Evolutionary conservation across 2,329 filamentous ascomycete species (phyloP), one percentile per base, ranked within the genome.

Genomic region (Hirsutella minnesotensis): DNA sequence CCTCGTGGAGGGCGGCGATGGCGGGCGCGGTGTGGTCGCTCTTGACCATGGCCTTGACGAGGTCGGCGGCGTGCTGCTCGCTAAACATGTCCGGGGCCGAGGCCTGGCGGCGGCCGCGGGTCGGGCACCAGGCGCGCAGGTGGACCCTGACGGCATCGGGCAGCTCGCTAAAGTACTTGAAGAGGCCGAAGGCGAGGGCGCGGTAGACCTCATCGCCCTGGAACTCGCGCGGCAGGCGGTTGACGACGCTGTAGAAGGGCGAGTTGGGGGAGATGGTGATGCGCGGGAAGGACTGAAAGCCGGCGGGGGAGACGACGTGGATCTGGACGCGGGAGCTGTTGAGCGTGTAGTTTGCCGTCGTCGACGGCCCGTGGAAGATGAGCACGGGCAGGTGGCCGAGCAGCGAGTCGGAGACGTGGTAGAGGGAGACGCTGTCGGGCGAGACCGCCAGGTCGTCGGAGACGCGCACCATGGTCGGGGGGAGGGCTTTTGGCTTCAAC

Each of bases 121-220:
- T 68, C 31, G 73, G 72, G 50, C 76, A 78, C 31, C 68, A 63
- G 52, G 71, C 72, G 51, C 72, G 78, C 60, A 94, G 73, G 47
- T 79, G 73, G 53, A 71, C 72, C 68, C 87, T 94, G 57, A 88
- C 81, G 31, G 75, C 69, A 43, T 83, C 76, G 19, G 89, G 80
- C 41, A 98, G 72, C 64, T 96, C 90, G 47, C 77, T 75, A 59
- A 95, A 96, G 70, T 95, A 98, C 61, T 94, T 95, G 69, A 83
- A 83, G 51, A 98, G 72, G 44, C 86, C 88, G 62, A 96, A 94
- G 39, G 90, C 92, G 44, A 98, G 73, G 16, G 83, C 92, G 38
- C 92, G 81, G 64, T 84, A 94, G 50, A 94, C 73, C 63, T 96
- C 90, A 60, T 96, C 90, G 55, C 90, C 90, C 68, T 96, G 92